Evolutionary conservation across 495 filamentous ascomycete genomes (phyloP).

Genomic region (Trypethelium eluteriae): DNA sequence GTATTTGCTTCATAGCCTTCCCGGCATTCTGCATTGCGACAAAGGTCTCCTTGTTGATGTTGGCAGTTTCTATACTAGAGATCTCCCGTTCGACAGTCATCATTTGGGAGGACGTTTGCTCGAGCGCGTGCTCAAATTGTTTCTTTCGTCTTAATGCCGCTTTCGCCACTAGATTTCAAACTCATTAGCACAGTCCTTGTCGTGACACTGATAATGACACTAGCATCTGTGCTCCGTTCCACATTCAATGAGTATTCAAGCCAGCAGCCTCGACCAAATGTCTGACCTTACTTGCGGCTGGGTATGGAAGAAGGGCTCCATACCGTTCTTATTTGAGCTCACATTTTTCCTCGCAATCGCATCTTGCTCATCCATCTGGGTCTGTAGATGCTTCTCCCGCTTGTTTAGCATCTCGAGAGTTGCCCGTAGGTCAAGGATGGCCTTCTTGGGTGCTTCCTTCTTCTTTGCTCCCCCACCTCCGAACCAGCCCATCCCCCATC

Average conservation of each 20-base stretch:
- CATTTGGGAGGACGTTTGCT: conserved; percentile 83
- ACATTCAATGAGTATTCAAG: not conserved
- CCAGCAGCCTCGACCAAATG: not conserved
- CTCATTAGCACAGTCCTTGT: not conserved
- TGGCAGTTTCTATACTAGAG: conserved; percentile 92
- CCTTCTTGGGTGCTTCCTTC: conserved; percentile 93
- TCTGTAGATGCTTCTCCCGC: conserved; percentile 82
- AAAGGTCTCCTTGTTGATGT: conserved; percentile 96
- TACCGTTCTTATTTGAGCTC: conserved; percentile 83
- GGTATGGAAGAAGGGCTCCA: conserved; percentile 27
- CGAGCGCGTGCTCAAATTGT: conserved; percentile 77
- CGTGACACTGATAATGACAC: too few species aligned
- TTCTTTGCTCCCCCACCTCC: conserved; percentile 70
- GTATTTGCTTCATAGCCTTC: conserved; percentile 84
- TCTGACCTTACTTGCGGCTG: too few species aligned
- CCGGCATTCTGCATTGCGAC: conserved; percentile 86
- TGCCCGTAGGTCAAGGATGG: conserved; percentile 77
- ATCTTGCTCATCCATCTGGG: conserved; percentile 90
- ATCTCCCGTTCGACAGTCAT: conserved; percentile 90
- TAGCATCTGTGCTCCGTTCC: too few species aligned
- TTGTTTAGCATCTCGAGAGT: conserved; percentile 98
- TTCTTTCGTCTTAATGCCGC: conserved; percentile 93
- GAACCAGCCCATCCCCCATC: conserved; percentile 35
- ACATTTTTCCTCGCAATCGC: conserved; percentile 83
- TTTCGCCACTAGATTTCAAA: conserved; percentile 61